Percentiles rank a stretch among this genome's conserved stretches.
phyloP scores from a whole-genome alignment of 2,329 filamentous ascomycete species.

The Lizonia empirigonia region DNA sequence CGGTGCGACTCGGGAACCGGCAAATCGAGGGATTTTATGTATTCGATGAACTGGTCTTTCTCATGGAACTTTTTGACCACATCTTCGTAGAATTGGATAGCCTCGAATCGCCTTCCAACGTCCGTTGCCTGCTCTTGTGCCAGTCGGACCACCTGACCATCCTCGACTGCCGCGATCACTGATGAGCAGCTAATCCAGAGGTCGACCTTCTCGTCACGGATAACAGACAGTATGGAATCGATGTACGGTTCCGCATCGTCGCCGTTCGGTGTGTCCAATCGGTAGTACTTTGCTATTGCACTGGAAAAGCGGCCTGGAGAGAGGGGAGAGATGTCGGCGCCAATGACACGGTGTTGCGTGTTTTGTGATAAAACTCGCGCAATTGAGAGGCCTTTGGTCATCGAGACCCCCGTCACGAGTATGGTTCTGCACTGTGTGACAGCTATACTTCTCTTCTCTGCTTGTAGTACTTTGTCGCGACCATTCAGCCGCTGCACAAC shows the following conservation, averaged over 20 bases:
- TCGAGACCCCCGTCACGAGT: conserved; percentile 74
- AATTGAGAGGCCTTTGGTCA: conserved; percentile 71
- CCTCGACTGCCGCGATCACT: conserved; percentile 68
- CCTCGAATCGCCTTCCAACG: conserved; percentile 61
- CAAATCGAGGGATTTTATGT: conserved; percentile 56
- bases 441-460: conserved; percentile 14
- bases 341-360: conserved; percentile 71
- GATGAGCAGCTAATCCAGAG: conserved; percentile 77
- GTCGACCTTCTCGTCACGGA: conserved; percentile 66
- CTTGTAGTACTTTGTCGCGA: conserved; percentile 25
- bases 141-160: conserved; percentile 63
- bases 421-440: conserved; percentile 56
- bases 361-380: conserved; percentile 67
- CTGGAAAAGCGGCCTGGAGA: conserved; percentile 60
- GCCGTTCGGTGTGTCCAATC: conserved; percentile 47
- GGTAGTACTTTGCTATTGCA: conserved; percentile 62
- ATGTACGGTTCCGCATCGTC: conserved; percentile 58
- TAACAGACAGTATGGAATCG: conserved; percentile 61
- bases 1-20: conserved; percentile 51
- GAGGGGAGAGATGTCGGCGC: conserved; percentile 63
- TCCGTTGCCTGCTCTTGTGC: conserved; percentile 56
- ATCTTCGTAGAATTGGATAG: conserved; percentile 66
- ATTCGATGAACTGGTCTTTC: conserved; percentile 68
- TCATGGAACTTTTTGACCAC: conserved; percentile 66
- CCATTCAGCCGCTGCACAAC: conserved; percentile 25